Evolutionary conservation across 768 basidiomycete genomes (phyloP).

Genomic region (Boletus sp.): DNA sequence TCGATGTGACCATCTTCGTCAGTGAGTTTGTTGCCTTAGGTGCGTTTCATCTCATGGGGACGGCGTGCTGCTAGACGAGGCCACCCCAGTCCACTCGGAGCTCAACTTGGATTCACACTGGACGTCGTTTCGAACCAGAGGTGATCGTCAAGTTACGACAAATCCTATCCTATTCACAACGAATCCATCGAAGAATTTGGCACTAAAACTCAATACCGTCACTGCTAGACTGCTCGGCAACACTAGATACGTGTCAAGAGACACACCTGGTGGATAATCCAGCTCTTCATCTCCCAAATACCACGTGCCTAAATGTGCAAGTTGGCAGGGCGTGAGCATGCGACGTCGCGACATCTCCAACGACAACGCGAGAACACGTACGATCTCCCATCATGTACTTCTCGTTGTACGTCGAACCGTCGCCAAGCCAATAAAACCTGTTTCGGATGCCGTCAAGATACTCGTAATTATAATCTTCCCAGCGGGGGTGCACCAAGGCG

Average conservation of each 20-base stretch:
- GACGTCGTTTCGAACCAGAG: not conserved
- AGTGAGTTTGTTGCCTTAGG: too few relatives aligned
- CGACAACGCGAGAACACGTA: constrained; percentile 18
- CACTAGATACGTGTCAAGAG: too few relatives aligned
- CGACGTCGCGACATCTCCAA: too few relatives aligned
- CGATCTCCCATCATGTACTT: constrained; percentile 37
- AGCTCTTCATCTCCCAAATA: constrained; percentile 12
- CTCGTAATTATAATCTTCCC: constrained; percentile 63
- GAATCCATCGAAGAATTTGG: not conserved
- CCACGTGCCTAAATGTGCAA: constrained; percentile 6
- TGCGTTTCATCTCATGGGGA: too few relatives aligned
- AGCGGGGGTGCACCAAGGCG: constrained; percentile 51
- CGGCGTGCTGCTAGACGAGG: not conserved
- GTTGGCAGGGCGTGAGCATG: not conserved
- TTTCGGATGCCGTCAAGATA: constrained; percentile 41
- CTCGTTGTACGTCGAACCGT: constrained; percentile 56
- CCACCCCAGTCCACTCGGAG: not conserved
- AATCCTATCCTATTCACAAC: not conserved
- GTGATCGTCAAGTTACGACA: not conserved
- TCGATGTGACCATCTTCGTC: too few relatives aligned
- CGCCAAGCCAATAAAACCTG: constrained; percentile 57
- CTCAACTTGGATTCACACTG: not conserved
- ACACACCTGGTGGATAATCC: constrained; percentile 13
- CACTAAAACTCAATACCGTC: not conserved
- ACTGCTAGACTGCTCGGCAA: not conserved